A percentile compares a stretch with the other conserved stretches of the same genome.
phyloP scores from a whole-genome alignment of 176 grass and related monocot genomes.

The Alopecurus myosuroides region DNA sequence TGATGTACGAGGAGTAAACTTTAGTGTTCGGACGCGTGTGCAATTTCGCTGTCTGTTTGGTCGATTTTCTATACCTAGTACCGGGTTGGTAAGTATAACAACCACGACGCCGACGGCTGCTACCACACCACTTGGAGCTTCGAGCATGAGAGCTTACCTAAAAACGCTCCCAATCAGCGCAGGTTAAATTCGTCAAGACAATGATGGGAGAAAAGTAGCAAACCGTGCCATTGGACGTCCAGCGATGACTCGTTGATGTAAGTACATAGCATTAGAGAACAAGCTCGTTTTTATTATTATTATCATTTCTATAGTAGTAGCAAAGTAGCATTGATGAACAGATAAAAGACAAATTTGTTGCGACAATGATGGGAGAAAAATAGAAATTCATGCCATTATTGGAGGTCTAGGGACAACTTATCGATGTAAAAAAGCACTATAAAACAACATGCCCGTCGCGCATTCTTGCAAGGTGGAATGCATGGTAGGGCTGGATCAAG shows the following conservation, averaged over 20 bases:
- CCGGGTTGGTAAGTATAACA: constrained; percentile 26
- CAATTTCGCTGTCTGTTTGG: constrained; percentile 16
- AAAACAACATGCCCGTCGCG: neutral
- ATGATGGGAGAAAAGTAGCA: neutral
- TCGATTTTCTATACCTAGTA: constrained; percentile 17
- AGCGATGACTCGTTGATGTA: neutral
- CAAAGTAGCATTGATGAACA: neutral
- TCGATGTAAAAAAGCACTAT: neutral
- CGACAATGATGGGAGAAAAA: neutral
- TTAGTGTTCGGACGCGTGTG: neutral
- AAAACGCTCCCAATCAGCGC: constrained; percentile 15
- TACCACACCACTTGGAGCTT: neutral
- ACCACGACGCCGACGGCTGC: constrained; percentile 17
- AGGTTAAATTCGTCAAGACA: neutral
- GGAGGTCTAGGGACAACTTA: neutral
- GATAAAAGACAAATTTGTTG: neutral
- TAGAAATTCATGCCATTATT: neutral
- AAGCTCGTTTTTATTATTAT: neutral
- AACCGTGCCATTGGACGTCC: neutral
- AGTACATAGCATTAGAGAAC: neutral
- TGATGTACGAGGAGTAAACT: neutral
- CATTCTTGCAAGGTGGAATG: neutral
- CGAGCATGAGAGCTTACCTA: constrained; percentile 2
- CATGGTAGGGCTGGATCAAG: neutral
- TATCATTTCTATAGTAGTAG: neutral